Base-by-base conservation (phyloP, 208 protist genomes). In the Acanthamoeba healyi region DNA sequence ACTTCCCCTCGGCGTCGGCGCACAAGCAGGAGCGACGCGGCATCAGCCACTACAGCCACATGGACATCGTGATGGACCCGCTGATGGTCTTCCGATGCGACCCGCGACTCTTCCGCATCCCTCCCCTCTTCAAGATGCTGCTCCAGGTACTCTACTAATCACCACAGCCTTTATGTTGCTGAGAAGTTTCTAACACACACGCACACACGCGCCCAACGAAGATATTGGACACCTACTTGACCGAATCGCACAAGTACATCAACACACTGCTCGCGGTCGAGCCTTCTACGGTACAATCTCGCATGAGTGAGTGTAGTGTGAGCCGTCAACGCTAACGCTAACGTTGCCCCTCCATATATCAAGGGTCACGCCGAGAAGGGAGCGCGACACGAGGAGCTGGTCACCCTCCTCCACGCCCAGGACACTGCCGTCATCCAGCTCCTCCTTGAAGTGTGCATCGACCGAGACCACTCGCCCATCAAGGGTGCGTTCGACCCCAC, bases 361-460 rank as follows among this genome's bases (percentile, higher is more conserved):
- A n/a, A 87, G 49, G 46, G 40, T 14, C n/a, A 61, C 40, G 29
- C 24, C 10, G 40, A 87, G 22, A 61, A 61, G 34, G 32, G 77
- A 17, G 26, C 77, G 77, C 40, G 49, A 34, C 46, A 63, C 38
- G 95, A 96, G 58, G 95, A 96, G n/a, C 58, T 96, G 14, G 58
- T 74, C n/a, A 94, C 86, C 26, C 81, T 96, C 46, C 93, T 96
- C 26, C 54, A 93, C 19, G 92, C 93, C 4, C 92, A 94, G 56
- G 95, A 96, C 51, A 94, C 77, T 24, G 81, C 93, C 24, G 92
- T 96, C n/a, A 74, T 96, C 46, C 95, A 96, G 46, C 42, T 92
- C 44, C 54, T 96, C 40, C 74, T 96, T 2, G 95, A 96, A 22
- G 54, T 96, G 26, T 96, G 95, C 77, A 74, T 92, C 54, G 65